phyloP scores from a whole-genome alignment of 768 basidiomycete species.

The Kwoniella pini region DNA sequence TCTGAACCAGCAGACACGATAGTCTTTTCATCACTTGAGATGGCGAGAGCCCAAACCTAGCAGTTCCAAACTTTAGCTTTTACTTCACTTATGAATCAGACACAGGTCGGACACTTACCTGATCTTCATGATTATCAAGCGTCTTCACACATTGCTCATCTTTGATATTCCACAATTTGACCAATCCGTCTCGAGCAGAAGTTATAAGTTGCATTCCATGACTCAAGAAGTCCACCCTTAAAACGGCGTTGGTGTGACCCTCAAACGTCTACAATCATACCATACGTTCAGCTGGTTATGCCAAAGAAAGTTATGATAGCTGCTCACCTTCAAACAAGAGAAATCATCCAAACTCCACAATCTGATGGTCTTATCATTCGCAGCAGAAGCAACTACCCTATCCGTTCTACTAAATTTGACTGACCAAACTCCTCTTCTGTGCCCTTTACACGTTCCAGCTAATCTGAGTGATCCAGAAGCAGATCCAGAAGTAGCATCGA shows the following conservation, averaged over 20 bases:
- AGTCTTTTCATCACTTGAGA: conserved; percentile 75
- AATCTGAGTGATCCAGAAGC: conserved; percentile 70
- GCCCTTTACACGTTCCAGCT: conserved; percentile 87
- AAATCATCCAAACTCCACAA: conserved; percentile 94
- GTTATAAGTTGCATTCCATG: conserved; percentile 82
- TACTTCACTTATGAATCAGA: no score
- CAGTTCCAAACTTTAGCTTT: not conserved
- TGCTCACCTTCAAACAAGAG: conserved; percentile 69
- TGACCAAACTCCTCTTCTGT: conserved; percentile 94
- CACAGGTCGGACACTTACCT: conserved; percentile 61
- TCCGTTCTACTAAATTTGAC: conserved; percentile 85
- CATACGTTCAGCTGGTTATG: not conserved
- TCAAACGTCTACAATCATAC: conserved; percentile 72
- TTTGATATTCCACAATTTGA: conserved; percentile 91
- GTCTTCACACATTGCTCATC: conserved; percentile 85
- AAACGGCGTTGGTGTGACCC: conserved; percentile 94
- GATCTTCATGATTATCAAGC: conserved; percentile 96
- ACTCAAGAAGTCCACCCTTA: conserved; percentile 87
- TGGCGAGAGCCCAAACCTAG: conserved; percentile 93
- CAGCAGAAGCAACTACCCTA: conserved; percentile 83
- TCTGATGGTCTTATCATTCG: conserved; percentile 91
- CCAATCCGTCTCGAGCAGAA: conserved; percentile 87
- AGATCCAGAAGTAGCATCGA: conserved; percentile 50
- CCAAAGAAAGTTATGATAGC: not conserved
- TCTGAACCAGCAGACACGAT: conserved; percentile 95